Conservation (phyloP, 2,329 filamentous ascomycete genomes). For the Furcasterigmium sp. region DNA sequence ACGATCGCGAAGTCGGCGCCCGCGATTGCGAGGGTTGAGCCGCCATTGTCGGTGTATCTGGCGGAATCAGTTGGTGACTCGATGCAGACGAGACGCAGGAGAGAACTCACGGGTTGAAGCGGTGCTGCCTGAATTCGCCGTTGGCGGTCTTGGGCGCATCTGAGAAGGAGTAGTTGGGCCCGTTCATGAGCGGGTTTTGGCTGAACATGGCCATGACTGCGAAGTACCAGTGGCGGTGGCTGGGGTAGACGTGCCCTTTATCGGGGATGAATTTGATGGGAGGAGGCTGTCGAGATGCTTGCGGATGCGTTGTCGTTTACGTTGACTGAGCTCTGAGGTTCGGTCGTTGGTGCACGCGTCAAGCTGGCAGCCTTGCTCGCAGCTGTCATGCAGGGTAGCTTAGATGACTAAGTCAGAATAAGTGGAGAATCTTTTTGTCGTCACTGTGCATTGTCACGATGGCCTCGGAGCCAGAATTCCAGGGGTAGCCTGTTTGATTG, state of each 20-base stretch:
- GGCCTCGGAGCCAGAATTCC: neutral
- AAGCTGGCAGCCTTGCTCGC: constrained; percentile 47
- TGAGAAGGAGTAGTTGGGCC: constrained; percentile 64
- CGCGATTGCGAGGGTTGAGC: constrained; percentile 90
- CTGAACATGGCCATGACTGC: constrained; percentile 62
- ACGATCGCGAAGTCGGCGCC: constrained; percentile 94
- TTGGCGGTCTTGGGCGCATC: constrained; percentile 49
- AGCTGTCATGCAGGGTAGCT: constrained; percentile 24
- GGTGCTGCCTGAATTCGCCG: constrained; percentile 64
- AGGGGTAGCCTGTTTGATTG: neutral
- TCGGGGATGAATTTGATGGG: constrained; percentile 1
- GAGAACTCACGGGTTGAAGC: constrained; percentile 82
- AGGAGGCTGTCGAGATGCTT: neutral
- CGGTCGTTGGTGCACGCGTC: constrained; percentile 27
- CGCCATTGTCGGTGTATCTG: constrained; percentile 96
- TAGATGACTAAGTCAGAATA: constrained; percentile 32
- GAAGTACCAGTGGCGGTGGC: neutral
- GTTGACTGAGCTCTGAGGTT: constrained; percentile 17
- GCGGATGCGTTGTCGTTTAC: constrained; percentile 8
- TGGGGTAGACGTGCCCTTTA: neutral
- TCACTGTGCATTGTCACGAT: constrained; percentile 8
- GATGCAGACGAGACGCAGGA: constrained; percentile 89
- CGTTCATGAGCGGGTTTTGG: constrained; percentile 64
- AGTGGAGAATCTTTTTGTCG: constrained; percentile 12
- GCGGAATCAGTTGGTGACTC: neutral